Base-by-base conservation (phyloP, 768 basidiomycete species). In the Tylopilus vinaceipallidus region DNA sequence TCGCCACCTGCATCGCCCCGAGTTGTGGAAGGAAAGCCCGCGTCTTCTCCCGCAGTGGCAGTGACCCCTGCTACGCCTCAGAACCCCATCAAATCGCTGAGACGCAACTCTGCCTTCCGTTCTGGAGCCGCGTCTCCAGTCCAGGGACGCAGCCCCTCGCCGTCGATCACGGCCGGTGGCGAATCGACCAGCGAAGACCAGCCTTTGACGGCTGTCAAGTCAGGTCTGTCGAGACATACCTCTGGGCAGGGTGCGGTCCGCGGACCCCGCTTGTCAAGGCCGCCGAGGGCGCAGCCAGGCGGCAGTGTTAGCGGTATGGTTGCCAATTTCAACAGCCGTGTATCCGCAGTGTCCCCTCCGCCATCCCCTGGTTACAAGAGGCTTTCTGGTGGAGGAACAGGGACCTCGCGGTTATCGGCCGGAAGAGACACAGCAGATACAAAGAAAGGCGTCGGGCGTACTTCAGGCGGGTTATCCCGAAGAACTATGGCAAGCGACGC, bases 401-500 rank as follows among this genome's bases (percentile, higher is more conserved):
- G 65, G 5, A 43, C 48, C 1, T 52, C 64, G 5, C 54, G 58
- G 32, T 42, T 64, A 14, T 37, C 53, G 6, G 16, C 39, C 6
- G 55, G 49, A 12, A 54, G 55, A 1, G n/a, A n/a, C n/a, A n/a
- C n/a, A n/a, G 36, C 44, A 1, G 62, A 56, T 20, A 8, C 40
- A 8, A 66, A 55, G 39, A 80, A 74, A 54, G 72, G 77, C 32
- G 61, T 79, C 6, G 77, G 80, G n/a, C 70, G 78, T 30, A 40
- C 41, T 54, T 68, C 73, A 26, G 72, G 76, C 32, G 74, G 77
- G 26, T 75, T 84, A 47, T 83, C 86, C 45, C 78, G 87, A 61
- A 78, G 87, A 65, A 89, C 88, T 42, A 86, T 87, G 84, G 86
- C 84, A 35, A 88, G 86, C 61, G 88, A 91, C 61, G 88, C 88